Evolutionary conservation across 345 rosid species (phyloP), one percentile per base, ranked within the genome.

Genomic region (Corchorus capsularis): DNA sequence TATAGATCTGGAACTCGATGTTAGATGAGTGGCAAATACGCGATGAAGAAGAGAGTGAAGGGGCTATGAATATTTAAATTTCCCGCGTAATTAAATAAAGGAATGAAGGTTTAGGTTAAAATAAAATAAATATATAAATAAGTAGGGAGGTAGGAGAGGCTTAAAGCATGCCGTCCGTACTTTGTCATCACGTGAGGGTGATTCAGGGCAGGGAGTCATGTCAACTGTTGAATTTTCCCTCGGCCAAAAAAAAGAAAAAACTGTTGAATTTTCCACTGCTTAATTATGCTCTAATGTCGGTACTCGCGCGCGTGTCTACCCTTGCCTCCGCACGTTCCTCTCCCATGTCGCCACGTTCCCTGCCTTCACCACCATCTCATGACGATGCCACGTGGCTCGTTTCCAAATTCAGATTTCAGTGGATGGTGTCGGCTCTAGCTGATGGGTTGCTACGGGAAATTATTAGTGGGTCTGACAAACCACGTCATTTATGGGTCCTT

Each of bases 81-180:
- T 56, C 66, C 76, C 66, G 72, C 80, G 47, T 12, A 27, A 27
- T 27, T 27, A 27, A 27, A 27, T 27, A 27, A 27, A 27, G 27
- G 27, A 27, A 27, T 27, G 27, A 5, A 4, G 64, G 8, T 22
- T 57, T 57, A 57, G 66, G 11, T 62, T 62, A 34, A 14, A 4
- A 32, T 32, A 6, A 2, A 9, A 0, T n/a, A n/a, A n/a, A n/a
- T n/a, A n/a, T n/a, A n/a, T n/a, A 19, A 2, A 9, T 32, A 15
- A 20, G 4, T 0, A 11, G 12, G 16, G 1, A 15, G 55, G 39
- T 1, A 20, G 15, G 22, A 1, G n/a, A 6, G 73, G 81, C 74
- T 2, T 32, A 13, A 43, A 20, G 37, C 84, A 81, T 78, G 81
- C 84, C 74, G 74, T 50, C 65, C 76, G 76, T 52, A 39, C 20